These are phyloP conservation scores for Closterium sp. DNA, from an alignment of 139 green algal genomes.

Conservation along the genomic window DNA sequence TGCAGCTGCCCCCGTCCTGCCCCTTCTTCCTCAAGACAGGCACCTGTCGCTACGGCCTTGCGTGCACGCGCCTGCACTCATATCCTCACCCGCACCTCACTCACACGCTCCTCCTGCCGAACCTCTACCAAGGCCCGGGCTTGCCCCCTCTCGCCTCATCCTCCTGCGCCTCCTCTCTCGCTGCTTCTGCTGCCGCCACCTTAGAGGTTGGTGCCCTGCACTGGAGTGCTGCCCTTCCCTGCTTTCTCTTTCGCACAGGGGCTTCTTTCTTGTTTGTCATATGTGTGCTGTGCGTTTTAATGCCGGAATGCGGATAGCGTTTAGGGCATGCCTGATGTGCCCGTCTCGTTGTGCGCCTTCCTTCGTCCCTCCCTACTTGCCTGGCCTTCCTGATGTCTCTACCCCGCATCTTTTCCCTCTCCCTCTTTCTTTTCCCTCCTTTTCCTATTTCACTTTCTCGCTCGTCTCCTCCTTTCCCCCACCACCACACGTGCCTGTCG, in stretches of 20 bases:
- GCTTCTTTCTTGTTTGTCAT: not conserved
- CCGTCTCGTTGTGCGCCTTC: not conserved
- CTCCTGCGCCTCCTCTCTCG: not conserved
- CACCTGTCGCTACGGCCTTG: conserved; percentile 17
- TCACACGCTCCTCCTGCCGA: conserved; percentile 26
- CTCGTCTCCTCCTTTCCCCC: not conserved
- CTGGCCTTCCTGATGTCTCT: too few relatives aligned
- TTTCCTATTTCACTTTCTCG: not conserved
- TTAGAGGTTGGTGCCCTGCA: not conserved
- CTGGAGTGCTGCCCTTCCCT: not conserved
- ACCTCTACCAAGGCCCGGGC: conserved; percentile 34
- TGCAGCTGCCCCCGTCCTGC: conserved; percentile 25
- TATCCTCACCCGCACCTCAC: conserved; percentile 30
- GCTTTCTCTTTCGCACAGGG: not conserved
- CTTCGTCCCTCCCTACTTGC: not conserved
- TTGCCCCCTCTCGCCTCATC: not conserved
- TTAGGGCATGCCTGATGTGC: too few relatives aligned
- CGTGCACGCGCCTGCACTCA: conserved; percentile 30
- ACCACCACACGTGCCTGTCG: too few relatives aligned
- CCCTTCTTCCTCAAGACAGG: conserved; percentile 47
- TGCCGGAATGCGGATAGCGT: not conserved
- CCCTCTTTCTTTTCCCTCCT: too few relatives aligned
- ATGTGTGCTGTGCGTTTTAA: not conserved
- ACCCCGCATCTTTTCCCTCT: not conserved
- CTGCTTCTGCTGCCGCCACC: not conserved